phyloP scores from a whole-genome alignment of 1,284 basidiomycete species.

The Exobasidium rhododendri region DNA sequence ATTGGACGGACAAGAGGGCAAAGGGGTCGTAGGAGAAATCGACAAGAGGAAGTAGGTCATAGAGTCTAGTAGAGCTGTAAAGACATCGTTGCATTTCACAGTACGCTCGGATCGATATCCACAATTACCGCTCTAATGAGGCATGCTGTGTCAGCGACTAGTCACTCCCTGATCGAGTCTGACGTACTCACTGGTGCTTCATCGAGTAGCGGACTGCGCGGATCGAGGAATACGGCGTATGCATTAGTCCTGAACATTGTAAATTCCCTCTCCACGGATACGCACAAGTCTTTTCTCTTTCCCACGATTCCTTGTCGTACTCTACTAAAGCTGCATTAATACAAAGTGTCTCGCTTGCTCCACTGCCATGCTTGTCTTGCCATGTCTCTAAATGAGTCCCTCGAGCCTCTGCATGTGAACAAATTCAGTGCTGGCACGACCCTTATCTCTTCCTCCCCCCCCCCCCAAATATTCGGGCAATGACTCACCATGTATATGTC shows the following conservation, averaged over 20 bases:
- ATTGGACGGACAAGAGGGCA: neutral
- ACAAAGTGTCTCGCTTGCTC: slow-evolving; percentile 18
- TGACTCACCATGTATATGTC: slow-evolving; percentile 30
- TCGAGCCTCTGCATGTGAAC: neutral
- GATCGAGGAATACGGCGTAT: no score
- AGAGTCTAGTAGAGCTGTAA: neutral
- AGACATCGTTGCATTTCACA: neutral
- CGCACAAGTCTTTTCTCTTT: neutral
- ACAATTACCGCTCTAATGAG: slow-evolving; percentile 1
- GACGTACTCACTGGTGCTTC: no score
- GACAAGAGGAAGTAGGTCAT: neutral
- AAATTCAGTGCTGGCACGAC: neutral
- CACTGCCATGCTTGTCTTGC: neutral
- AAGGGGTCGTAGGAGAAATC: slow-evolving; percentile 1
- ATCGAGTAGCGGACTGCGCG: no score
- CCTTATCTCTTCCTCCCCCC: no score
- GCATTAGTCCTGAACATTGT: no score
- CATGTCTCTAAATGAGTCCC: slow-evolving; percentile 18
- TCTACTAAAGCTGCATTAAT: slow-evolving; percentile 37
- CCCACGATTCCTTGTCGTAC: slow-evolving; percentile 20
- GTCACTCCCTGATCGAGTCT: no score
- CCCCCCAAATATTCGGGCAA: no score
- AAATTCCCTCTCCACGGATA: no score
- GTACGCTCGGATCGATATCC: neutral
- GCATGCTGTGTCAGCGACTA: no score